Conservation (phyloP, 352 stramenopile species). For the Globisporangium acanthophoron region DNA sequence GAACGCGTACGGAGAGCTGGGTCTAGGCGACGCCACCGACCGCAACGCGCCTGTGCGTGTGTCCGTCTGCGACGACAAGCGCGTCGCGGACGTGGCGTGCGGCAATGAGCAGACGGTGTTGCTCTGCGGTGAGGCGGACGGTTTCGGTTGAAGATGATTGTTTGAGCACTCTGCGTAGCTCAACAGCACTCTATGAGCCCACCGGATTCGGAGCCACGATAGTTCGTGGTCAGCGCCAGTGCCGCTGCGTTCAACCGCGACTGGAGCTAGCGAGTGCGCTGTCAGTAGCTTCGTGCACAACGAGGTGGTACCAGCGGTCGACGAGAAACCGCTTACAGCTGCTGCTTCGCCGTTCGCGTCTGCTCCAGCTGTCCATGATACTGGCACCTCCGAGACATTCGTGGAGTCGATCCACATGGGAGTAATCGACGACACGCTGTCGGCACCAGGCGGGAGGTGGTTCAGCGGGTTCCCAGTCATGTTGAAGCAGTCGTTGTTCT, state of each 20-base stretch:
- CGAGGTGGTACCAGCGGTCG: background rate
- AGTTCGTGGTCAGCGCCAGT: too few species aligned
- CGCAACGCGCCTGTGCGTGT: constrained; percentile 54
- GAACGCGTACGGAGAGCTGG: constrained; percentile 93
- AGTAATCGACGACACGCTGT: background rate
- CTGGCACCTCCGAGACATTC: background rate
- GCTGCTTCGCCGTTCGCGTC: background rate
- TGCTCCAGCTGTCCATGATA: background rate
- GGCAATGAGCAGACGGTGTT: constrained; percentile 91
- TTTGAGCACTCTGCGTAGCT: too few species aligned
- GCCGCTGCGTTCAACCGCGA: too few species aligned
- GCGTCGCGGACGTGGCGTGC: constrained; percentile 78
- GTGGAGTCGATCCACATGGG: background rate
- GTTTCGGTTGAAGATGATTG: background rate
- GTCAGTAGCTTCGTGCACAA: background rate
- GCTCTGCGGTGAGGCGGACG: constrained; percentile 40
- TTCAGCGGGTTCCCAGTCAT: constrained; percentile 9
- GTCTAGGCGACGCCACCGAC: constrained; percentile 71
- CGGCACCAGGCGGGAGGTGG: constrained; percentile 1
- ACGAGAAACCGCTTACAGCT: background rate
- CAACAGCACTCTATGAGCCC: too few species aligned
- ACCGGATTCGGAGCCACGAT: too few species aligned
- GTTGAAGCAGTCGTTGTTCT: constrained; percentile 1
- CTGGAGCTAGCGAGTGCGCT: too few species aligned
- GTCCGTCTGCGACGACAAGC: constrained; percentile 22